Evolutionary conservation across 768 basidiomycete species (phyloP), one percentile per base, ranked within the genome.

Genomic region (Boletales sp.): DNA sequence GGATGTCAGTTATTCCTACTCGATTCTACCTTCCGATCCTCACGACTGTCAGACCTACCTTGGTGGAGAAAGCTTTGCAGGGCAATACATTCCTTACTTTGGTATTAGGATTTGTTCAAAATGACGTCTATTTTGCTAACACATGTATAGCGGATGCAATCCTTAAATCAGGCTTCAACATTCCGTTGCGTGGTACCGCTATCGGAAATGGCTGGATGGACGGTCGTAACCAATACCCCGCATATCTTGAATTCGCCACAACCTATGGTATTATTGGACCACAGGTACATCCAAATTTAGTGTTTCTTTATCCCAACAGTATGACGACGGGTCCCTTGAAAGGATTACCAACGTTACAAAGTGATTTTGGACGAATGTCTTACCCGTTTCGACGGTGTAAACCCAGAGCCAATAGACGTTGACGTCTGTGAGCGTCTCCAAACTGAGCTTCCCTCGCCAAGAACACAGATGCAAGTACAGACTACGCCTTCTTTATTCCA

Each of bases 131-230:
- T 25, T 14, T 44, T 51, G 17, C 48, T 54, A 25, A 61, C 47
- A 15, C 28, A 14, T 54, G 35, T 53, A 18, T 53, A 94, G 94
- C 91, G 60, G 80, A 93, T 56, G 87, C 83, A 15, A 74, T 95
- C 40, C 72, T 96, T 30, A 66, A 75, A 54, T 81, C 83, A 7
- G 65, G 76, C 32, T 71, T 91, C 15, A 62, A 73, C 21, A 72
- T 86, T 25, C 83, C 82, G 0, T 72, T 97, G 8, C 78, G 77
- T 39, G 96, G 96, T 2, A 71, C 80, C 14, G 90, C 95, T 1
- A 96, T 99, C 39, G 96, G 96, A 18, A 99, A 99, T 67, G 95
- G 95, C 6, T 99, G 96, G 96, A 95, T 96, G 41, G 94, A 97
- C 65, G 84, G 85, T 0, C 80, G 81, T 37, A 74, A 76, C 49